Base-by-base conservation (phyloP, 805 yeast species). In the Pichia pseudocactophila region DNA sequence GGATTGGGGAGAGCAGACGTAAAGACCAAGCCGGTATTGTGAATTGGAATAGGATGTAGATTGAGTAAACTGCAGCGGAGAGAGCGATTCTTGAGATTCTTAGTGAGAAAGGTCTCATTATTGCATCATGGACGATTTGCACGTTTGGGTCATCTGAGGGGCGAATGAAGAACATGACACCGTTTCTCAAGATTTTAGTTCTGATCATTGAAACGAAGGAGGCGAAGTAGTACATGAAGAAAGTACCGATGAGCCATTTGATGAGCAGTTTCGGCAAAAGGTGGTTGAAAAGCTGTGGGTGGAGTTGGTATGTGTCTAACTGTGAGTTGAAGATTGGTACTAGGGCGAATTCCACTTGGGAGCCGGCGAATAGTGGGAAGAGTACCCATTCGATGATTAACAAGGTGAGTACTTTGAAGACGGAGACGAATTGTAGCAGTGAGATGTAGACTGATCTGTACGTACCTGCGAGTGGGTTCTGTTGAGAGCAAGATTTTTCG, bases 91-190 rank as follows among this genome's bases (percentile, higher is more conserved):
- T 70, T 25, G 82, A 76, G 18, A 89, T 48, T 57, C 92, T 97
- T 36, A 81, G 65, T 8, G 62, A 49, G 53, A 90, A 72, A 1
- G 96, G 84, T 50, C 83, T 78, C 44, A 83, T 81, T 41, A 92
- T 62, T 1, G 95, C 92, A 57, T 89, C 96, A 50, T 87, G 90
- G 34, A 90, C 72, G 11, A 92, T 74, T 50, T 90, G 77, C 36
- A 87, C 80, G 52, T 85, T 82, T 32, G 95, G 96, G 57, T 92
- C 97, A 52, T 88, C 96, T 4, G 96, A 96, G 18, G 95, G 87
- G 52, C 96, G 74, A 46, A 92, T 83, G 64, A 92, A 92, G 59
- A 78, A 92, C 37, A 92, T 67, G 8, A 86, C 96, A 11, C 98
- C 99, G 0, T 83, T 81, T 43, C 99, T 73, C 45, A 90, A 70